phyloP scores from a whole-genome alignment of 345 rosid genomes.

The Kandelia obovata region DNA sequence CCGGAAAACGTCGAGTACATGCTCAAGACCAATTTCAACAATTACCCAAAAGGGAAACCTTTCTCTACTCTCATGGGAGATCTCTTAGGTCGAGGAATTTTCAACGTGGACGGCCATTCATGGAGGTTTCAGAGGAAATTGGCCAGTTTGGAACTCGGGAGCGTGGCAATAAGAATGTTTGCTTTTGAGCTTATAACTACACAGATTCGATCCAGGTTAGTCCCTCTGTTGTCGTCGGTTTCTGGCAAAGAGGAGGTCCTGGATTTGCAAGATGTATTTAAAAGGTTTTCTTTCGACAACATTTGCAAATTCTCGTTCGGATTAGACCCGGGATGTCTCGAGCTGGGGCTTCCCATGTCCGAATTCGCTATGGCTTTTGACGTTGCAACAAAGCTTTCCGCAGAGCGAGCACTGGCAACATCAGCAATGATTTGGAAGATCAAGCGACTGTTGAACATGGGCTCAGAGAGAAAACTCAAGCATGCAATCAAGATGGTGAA shows the following conservation, averaged over 20 bases:
- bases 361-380: constrained; percentile 50
- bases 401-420: constrained; percentile 43
- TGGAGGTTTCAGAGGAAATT: constrained; percentile 62
- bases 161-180: constrained; percentile 35
- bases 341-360: constrained; percentile 39
- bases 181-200: constrained; percentile 35
- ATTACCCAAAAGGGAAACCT: constrained; percentile 51
- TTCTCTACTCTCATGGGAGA: constrained; percentile 43
- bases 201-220: constrained; percentile 39
- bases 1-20: constrained; percentile 42
- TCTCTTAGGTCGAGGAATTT: constrained; percentile 55
- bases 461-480: constrained; percentile 52
- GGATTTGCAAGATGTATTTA: constrained; percentile 63
- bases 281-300: constrained; percentile 58
- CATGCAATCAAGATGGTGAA: constrained; percentile 43
- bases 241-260: constrained; percentile 14
- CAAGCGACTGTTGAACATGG: constrained; percentile 42
- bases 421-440: constrained; percentile 56
- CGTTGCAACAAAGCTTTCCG: constrained; percentile 46
- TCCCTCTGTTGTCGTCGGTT: constrained; percentile 35
- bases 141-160: constrained; percentile 49
- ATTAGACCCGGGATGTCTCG: constrained; percentile 56
- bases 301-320: constrained; percentile 69
- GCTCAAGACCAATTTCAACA: constrained; percentile 42
- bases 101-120: constrained; percentile 53